Evolutionary conservation across 1,284 basidiomycete genomes (phyloP), one percentile per base, ranked within the genome.

Genomic region (Ustilago crameri): DNA sequence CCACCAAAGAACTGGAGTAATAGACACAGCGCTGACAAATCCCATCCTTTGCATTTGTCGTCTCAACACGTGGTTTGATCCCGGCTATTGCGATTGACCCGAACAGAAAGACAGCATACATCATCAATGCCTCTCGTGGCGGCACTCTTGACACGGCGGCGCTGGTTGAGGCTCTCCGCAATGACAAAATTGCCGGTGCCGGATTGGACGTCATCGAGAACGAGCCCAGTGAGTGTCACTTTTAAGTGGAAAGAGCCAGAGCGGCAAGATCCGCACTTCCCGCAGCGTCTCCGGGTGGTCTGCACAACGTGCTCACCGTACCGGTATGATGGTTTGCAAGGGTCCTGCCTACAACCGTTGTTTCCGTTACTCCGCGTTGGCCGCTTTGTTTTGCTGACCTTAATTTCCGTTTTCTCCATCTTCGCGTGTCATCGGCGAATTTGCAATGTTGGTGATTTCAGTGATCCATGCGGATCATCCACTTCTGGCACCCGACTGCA

Each of bases 131-230:
- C 4, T 64, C 74, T 1, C 74, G 86, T 62, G 86, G 87, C 0
- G 85, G 92, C 0, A 85, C 97, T 5, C 91, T 98, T 12, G 93
- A 98, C 82, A 82, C 78, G 0, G 89, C 91, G 40, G 95, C 95
- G 9, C 87, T 98, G 9, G 90, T 90, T 1, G 88, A 87, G 61
- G 95, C 94, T 0, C 84, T 98, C 44, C 85, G 86, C 46, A 88
- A 90, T 65, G 88, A 88, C 2, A 89, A 89, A 87, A 91, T 98
- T 41, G 95, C 91, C 86, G 94, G 90, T 22, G 95, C 95, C 0
- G 95, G 93, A 0, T 79, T 98, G 7, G 95, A 98, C 83, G 95
- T 98, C 32, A 89, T 97, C 12, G 93, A 94, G 71, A 93, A 92
- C 30, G 95, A 98, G 84, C 95, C 95, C 0, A 85, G 70, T 73